Base-by-base conservation (phyloP, 371 early-diverging fungal genomes). In the Basidiobolus meristosporus region DNA sequence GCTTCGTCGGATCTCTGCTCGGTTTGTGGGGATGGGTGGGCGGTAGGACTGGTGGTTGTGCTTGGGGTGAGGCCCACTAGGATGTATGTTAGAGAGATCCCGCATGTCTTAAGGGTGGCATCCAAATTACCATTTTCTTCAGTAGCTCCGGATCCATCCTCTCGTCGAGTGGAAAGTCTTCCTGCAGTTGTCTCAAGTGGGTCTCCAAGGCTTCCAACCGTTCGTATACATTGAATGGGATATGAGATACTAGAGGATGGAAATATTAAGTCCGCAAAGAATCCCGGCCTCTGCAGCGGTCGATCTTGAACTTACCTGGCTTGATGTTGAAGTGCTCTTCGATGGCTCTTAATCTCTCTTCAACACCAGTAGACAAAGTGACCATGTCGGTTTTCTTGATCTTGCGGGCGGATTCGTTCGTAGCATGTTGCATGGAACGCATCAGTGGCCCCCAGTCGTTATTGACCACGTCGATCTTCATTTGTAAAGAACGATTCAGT, bases 401-500 rank as follows among this genome's bases (percentile, higher is more conserved):
- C 10, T 47, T 46, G 10, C 40, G 59, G 11, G 31, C 39, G 17
- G 43, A 47, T 1, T 21, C 20, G 36, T 6, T 33, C 3, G 44
- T 5, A 12, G 47, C 18, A 33, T 36, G 42, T 14, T 43, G 38
- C 31, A 40, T 56, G 28, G 77, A 76, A 14, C 78, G 59, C 15
- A 73, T 73, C 20, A 79, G 51, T 28, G 81, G 76, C n/a, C 74
- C 70, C 23, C 77, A 77, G 38, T 72, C 71, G 41, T 84, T 81
- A 42, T 77, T 70, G 16, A 73, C 78, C 20, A 78, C 63, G 39
- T 79, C 77, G 47, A 74, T 63, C 41, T 73, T 78, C 85, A 84
- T 84, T 53, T 84, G 85, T 22, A 80, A 71, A 12, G 68, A 75
- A 7, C 85, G 57, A 46, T 84, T 80, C 28, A 84, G 65, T 45